Percentiles rank a stretch among this genome's conserved stretches.
phyloP scores from a whole-genome alignment of 2,329 filamentous ascomycete genomes.

The Fusarium paranaense region DNA sequence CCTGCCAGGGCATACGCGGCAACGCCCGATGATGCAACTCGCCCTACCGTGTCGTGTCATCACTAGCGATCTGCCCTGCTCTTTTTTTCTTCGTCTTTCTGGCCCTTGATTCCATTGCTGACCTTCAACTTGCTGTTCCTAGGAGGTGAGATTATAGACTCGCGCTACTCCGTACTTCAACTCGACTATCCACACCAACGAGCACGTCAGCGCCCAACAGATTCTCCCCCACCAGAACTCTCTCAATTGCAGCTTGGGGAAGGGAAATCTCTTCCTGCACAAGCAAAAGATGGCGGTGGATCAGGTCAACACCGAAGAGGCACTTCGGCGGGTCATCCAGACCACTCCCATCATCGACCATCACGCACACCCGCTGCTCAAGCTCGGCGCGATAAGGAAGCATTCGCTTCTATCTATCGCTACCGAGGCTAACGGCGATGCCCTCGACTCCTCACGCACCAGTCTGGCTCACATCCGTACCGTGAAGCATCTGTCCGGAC shows the following conservation, averaged over 20 bases:
- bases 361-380: slow-evolving; percentile 77
- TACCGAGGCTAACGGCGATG: slow-evolving; percentile 78
- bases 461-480: slow-evolving; percentile 78
- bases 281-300: slow-evolving; percentile 26
- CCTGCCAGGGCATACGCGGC: slow-evolving; percentile 25
- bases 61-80: not conserved
- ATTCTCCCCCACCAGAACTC: not conserved
- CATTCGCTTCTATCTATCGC: slow-evolving; percentile 70
- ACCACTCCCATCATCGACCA: slow-evolving; percentile 77
- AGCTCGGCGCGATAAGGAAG: slow-evolving; percentile 58
- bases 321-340: slow-evolving; percentile 55
- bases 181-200: not conserved
- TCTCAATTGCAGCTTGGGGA: not conserved
- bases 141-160: not conserved
- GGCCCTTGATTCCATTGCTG: not conserved
- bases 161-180: not conserved
- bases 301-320: slow-evolving; percentile 36
- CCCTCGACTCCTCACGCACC: slow-evolving; percentile 70
- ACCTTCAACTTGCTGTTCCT: not conserved
- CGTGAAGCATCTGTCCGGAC: slow-evolving; percentile 72
- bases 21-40: slow-evolving; percentile 29
- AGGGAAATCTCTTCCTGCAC: not conserved
- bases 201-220: not conserved
- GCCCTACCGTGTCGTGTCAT: slow-evolving; percentile 25
- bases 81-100: not conserved